A percentile compares a stretch with the other conserved stretches of the same genome.
phyloP scores from a whole-genome alignment of 306 rosid genomes.

The Bauhinia variegata region DNA sequence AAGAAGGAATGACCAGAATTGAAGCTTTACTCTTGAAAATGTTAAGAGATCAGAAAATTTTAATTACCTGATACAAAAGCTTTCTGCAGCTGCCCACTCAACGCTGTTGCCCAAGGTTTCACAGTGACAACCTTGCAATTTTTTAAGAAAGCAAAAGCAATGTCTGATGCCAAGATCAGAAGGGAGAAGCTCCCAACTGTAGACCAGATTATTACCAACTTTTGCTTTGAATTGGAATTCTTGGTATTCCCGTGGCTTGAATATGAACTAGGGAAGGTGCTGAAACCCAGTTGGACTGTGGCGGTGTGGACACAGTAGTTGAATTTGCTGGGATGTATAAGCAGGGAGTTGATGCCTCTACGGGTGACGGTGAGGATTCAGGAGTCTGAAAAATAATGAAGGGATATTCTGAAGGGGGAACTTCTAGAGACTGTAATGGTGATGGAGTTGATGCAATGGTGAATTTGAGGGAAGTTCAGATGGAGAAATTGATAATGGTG shows the following conservation, averaged over 20 bases:
- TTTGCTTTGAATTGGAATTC: constrained; percentile 42
- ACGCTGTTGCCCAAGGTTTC: constrained; percentile 92
- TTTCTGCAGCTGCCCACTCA: constrained; percentile 94
- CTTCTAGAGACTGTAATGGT: constrained; percentile 28
- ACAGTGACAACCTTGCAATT: constrained; percentile 72
- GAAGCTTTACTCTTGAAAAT: background rate
- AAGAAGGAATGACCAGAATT: constrained; percentile 9
- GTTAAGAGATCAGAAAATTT: constrained; percentile 33
- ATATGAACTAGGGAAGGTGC: constrained; percentile 50
- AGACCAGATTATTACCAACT: constrained; percentile 44
- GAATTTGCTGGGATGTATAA: constrained; percentile 42
- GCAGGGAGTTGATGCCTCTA: constrained; percentile 39
- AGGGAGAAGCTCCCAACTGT: constrained; percentile 57
- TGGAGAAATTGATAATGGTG: constrained; percentile 35
- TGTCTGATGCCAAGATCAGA: constrained; percentile 48
- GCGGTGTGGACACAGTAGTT: constrained; percentile 39
- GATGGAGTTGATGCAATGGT: constrained; percentile 49
- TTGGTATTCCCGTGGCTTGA: constrained; percentile 36
- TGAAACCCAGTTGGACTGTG: constrained; percentile 35
- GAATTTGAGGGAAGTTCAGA: constrained; percentile 45
- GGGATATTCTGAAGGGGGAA: constrained; percentile 35
- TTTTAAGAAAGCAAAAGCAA: constrained; percentile 49
- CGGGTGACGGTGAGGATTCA: too few relatives aligned
- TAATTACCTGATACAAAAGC: constrained; percentile 87
- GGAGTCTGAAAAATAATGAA: constrained; percentile 33